Evolutionary conservation across 2,329 filamentous ascomycete species (phyloP).

Genomic region (Curvularia lunata): DNA sequence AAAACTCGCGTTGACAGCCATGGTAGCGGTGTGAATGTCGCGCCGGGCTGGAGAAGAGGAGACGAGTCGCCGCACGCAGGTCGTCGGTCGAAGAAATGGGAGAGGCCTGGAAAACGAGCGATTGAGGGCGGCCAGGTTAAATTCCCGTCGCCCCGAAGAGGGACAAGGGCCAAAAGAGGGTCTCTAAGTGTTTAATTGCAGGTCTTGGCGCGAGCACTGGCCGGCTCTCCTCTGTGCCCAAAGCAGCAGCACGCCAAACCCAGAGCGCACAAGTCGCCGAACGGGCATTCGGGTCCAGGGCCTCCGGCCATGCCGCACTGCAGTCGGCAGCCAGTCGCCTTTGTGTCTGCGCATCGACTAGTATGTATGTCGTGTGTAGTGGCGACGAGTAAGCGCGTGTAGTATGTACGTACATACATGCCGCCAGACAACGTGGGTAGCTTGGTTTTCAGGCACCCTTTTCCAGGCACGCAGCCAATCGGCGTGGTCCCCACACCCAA

Average conservation of each 20-base stretch:
- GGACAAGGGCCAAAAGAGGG: constrained; percentile 21
- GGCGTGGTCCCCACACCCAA: constrained; percentile 5
- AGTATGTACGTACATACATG: not conserved
- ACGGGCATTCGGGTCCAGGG: constrained; percentile 10
- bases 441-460: not conserved
- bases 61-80: constrained; percentile 13
- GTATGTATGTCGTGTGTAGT: not conserved
- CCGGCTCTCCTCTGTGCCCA: constrained; percentile 1
- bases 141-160: constrained; percentile 9
- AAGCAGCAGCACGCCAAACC: not conserved
- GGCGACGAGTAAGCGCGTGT: too few relatives aligned
- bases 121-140: constrained; percentile 16
- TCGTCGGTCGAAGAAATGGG: constrained; percentile 3
- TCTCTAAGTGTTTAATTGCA: constrained; percentile 23
- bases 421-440: not conserved
- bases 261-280: constrained; percentile 16
- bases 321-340: not conserved
- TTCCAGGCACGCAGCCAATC: constrained; percentile 24
- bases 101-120: constrained; percentile 6
- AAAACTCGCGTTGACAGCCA: constrained; percentile 49
- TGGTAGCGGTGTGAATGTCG: constrained; percentile 17
- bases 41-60: constrained; percentile 8
- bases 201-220: constrained; percentile 18
- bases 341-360: too few relatives aligned
- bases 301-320: constrained; percentile 2